Evolutionary conservation across 2,329 filamentous ascomycete genomes (phyloP), one percentile per base, ranked within the genome.

Genomic region (Pleomassaria siparia): DNA sequence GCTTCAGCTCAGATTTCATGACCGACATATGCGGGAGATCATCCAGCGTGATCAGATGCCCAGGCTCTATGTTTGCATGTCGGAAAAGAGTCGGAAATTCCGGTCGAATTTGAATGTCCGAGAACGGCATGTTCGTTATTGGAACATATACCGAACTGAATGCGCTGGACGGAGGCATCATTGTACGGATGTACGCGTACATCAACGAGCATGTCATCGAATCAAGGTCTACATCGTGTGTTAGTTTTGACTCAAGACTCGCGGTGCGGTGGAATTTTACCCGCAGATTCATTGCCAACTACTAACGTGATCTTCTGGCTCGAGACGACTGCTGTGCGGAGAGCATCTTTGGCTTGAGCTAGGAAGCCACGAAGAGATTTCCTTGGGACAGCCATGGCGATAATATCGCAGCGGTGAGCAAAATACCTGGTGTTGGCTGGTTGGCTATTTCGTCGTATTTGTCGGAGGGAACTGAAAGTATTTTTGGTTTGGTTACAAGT

Each of bases 191-290:
- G 69, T 91, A 94, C 47, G 89, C 87, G 50, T 87, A 83, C 21
- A 91, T 71, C 15, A 94, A 72, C 21, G 88, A 82, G 22, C 83
- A 86, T 68, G 86, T 88, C 56, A 94, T 80, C 1, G 88, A 91
- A 72, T 94, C 89, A 45, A 94, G 84, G 58, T 94, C 89, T 88
- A 70, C 13, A 58, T 56, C 10, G 57, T 43, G 24, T 43, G 42
- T 63, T 36, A 59, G 49, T 40, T 24, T 30, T 40, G 12, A 30
- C 32, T 36, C 15, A 39, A 28, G 18, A 28, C 18, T 35, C 8
- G 28, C n/a, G 32, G 13, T 43, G 56, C 32, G 20, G 18, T 37
- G 35, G n/a, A 25, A 20, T n/a, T 29, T 52, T 47, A 74, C 73
- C 74, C 28, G 77, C 78, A 43, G 76, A 79, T 61, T 80, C 77